A percentile compares a stretch with the other conserved stretches of the same genome.
Evolutionary conservation across 148 eudicot species (phyloP).

Genomic region (Chenopodium berlandieri): DNA sequence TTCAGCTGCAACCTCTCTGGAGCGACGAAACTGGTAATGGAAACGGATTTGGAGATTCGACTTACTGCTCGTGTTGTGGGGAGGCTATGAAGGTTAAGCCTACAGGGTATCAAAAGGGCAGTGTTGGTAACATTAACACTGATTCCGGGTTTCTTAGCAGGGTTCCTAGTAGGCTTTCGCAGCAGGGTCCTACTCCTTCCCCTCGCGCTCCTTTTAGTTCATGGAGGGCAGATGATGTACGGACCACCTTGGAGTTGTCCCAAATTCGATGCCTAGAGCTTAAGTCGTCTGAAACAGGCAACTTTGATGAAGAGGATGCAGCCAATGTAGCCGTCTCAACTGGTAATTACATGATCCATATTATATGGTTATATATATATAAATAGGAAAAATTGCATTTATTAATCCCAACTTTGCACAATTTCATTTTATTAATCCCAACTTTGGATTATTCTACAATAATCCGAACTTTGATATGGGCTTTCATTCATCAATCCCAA

Average conservation of each 20-base stretch:
- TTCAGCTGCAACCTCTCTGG: conserved; percentile 31
- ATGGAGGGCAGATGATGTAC: conserved; percentile 54
- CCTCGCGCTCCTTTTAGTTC: conserved; percentile 50
- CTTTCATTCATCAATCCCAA: too few species aligned
- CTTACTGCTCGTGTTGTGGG: conserved; percentile 82
- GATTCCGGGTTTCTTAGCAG: conserved; percentile 12
- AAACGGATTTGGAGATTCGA: conserved; percentile 15
- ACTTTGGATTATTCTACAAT: too few species aligned
- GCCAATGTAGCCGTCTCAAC: conserved; percentile 11
- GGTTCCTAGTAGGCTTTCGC: conserved; percentile 34
- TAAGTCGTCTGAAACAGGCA: conserved; percentile 37
- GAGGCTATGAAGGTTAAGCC: conserved; percentile 64
- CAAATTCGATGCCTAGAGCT: conserved; percentile 48
- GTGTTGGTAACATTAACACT: conserved; percentile 1
- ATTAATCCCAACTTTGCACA: too few species aligned
- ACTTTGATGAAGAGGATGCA: conserved; percentile 40
- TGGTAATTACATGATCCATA: conserved; percentile 13
- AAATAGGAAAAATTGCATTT: too few species aligned
- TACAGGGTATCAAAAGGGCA: conserved; percentile 27
- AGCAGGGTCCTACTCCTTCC: conserved; percentile 52
- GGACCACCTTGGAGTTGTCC: conserved; percentile 45
- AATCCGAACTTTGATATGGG: too few species aligned
- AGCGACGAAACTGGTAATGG: conserved; percentile 29
- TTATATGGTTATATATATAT: too few species aligned
- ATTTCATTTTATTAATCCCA: too few species aligned